A percentile compares a stretch with the other conserved stretches of the same genome.
Conservation (phyloP, 2,329 filamentous ascomycete species). For the Botryotinia calthae region DNA sequence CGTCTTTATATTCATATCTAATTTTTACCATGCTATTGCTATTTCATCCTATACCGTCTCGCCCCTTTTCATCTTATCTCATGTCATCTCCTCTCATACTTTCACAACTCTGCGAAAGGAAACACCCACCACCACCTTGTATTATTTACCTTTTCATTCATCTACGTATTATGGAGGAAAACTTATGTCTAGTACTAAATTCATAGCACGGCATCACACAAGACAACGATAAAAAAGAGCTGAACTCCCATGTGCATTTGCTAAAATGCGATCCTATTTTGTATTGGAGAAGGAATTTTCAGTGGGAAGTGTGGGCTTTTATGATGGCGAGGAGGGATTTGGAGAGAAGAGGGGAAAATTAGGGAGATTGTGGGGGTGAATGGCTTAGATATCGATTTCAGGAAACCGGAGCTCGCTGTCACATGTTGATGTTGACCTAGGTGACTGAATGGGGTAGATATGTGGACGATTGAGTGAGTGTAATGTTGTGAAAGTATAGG, state of each 20-base stretch:
- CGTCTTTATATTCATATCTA: not conserved
- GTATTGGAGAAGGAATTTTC: not conserved
- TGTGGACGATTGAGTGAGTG: not conserved
- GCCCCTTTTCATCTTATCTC: no score
- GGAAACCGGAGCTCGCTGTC: not conserved
- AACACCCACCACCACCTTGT: not conserved
- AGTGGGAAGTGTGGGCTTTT: not conserved
- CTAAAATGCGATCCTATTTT: not conserved
- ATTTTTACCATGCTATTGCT: no score
- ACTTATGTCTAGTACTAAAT: no score
- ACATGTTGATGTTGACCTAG: not conserved
- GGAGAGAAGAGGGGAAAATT: not conserved
- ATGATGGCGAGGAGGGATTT: not conserved
- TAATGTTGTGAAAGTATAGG: not conserved
- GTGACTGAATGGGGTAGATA: not conserved
- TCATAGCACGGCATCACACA: not conserved
- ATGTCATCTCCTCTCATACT: no score
- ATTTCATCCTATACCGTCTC: no score
- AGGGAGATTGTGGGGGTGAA: no score
- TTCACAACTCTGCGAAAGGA: not conserved
- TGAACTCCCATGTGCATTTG: not conserved
- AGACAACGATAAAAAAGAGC: not conserved
- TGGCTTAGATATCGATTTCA: not conserved
- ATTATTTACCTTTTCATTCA: fast-evolving
- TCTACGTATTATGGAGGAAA: not conserved